Evolutionary conservation across 805 yeast species (phyloP).

Genomic region (Starmerella potacharoeniae): DNA sequence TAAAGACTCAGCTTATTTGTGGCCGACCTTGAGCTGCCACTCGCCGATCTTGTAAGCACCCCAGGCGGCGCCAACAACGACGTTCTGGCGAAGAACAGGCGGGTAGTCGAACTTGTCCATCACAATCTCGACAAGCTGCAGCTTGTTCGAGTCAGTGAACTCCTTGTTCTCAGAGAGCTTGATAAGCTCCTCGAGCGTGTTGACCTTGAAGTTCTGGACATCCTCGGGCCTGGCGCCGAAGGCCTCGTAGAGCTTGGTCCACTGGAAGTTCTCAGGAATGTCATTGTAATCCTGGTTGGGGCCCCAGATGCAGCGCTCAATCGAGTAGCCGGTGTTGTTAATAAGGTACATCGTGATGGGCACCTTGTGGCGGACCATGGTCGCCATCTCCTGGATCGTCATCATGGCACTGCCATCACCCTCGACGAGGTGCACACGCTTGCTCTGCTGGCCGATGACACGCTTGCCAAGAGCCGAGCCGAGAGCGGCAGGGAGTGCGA

Average conservation of each 20-base stretch:
- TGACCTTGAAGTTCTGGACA: conserved; percentile 29
- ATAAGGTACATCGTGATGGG: conserved; percentile 61
- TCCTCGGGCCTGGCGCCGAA: conserved; percentile 34
- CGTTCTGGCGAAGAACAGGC: conserved; percentile 36
- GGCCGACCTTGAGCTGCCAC: conserved; percentile 14
- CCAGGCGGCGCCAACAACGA: conserved; percentile 16
- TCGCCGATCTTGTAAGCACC: conserved; percentile 16
- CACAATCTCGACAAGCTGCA: conserved; percentile 49
- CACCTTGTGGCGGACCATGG: conserved; percentile 47
- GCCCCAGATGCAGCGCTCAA: conserved; percentile 78
- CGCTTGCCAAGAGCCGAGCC: conserved; percentile 61
- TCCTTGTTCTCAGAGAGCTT: conserved; percentile 31
- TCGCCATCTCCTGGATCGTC: conserved; percentile 77
- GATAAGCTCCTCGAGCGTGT: conserved; percentile 33
- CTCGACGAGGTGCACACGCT: conserved; percentile 60
- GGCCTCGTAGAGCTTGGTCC: conserved; percentile 55
- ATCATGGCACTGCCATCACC: conserved; percentile 95
- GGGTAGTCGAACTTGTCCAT: conserved; percentile 55
- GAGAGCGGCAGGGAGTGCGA: conserved; percentile 73
- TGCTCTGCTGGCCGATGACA: conserved; percentile 26
- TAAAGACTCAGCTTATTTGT: conserved; percentile 4
- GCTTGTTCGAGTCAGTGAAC: conserved; percentile 28
- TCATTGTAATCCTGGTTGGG: conserved; percentile 69
- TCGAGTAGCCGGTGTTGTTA: conserved; percentile 82
- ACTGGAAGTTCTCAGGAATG: conserved; percentile 69